Evolutionary conservation across 2,329 filamentous ascomycete species (phyloP).

Genomic region (Rosellinia necatrix): DNA sequence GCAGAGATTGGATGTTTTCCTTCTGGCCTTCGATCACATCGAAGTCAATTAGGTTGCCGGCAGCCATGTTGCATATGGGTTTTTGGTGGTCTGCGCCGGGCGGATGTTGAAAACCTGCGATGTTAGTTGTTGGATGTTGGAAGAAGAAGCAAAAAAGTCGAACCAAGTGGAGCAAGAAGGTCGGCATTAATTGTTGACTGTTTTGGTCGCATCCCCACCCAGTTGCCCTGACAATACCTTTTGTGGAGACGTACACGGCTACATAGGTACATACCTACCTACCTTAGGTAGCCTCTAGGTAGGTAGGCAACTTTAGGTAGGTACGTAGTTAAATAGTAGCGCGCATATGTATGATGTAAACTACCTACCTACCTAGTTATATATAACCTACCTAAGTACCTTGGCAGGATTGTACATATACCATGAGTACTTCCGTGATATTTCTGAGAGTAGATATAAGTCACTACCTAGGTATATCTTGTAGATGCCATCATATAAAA

Average conservation of each 20-base stretch:
- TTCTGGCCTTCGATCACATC: constrained; percentile 95
- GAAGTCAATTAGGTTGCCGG: constrained; percentile 70
- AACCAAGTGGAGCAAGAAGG: constrained; percentile 1
- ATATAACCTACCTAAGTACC: no score
- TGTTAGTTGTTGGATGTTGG: constrained; percentile 29
- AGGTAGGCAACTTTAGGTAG: background rate
- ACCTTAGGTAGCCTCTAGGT: background rate
- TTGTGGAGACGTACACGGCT: constrained; percentile 15
- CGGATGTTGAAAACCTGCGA: constrained; percentile 23
- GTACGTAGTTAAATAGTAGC: no score
- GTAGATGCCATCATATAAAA: no score
- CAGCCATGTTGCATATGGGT: constrained; percentile 47
- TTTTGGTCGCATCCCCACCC: constrained; percentile 29
- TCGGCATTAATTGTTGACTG: constrained; percentile 35
- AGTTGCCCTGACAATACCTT: constrained; percentile 34
- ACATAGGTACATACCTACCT: background rate
- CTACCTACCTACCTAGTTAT: no score
- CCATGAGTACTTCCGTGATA: no score
- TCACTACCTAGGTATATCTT: no score
- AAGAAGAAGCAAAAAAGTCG: background rate
- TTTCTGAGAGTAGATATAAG: no score
- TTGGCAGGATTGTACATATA: no score
- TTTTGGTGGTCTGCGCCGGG: constrained; percentile 26
- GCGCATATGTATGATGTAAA: no score
- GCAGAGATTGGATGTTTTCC: constrained; percentile 95